Conservation (phyloP, 345 rosid genomes). For the Gossypium bickii region DNA sequence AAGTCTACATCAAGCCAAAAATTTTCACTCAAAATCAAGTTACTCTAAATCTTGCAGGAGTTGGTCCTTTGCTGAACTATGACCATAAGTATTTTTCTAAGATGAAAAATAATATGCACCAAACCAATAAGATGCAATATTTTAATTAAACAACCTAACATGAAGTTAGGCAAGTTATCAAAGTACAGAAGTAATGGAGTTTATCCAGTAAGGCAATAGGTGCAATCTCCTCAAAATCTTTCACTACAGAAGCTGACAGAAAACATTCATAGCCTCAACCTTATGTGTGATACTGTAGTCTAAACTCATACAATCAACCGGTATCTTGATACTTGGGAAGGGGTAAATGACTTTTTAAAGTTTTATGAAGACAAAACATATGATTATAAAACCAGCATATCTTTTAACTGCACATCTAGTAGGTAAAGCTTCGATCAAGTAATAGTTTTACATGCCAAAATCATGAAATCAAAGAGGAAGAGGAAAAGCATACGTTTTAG, state of each 20-base stretch:
- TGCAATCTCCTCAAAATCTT: not conserved
- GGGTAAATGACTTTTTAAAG: not conserved
- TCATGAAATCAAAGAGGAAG: not conserved
- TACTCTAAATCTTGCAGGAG: slow-evolving; percentile 1
- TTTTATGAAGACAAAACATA: not conserved
- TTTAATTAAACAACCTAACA: not conserved
- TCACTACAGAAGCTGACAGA: not conserved
- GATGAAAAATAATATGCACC: not conserved
- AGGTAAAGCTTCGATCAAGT: not conserved
- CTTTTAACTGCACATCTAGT: not conserved
- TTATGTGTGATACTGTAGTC: not conserved
- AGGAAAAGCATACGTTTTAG: not conserved
- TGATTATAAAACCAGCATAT: not conserved
- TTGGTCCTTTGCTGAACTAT: not conserved
- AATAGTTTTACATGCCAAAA: not conserved
- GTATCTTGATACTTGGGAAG: not conserved
- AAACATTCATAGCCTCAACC: not conserved
- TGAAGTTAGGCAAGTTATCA: not conserved
- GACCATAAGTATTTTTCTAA: not conserved
- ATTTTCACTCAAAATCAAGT: not conserved
- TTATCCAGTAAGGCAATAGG: not conserved
- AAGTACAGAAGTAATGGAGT: not conserved
- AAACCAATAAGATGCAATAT: slow-evolving; percentile 9
- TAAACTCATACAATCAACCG: not conserved
- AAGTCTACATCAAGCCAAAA: not conserved